These are phyloP conservation scores for Microcyclosporella mali DNA, from an alignment of 2,329 filamentous ascomycete species.

Conservation along the genomic window DNA sequence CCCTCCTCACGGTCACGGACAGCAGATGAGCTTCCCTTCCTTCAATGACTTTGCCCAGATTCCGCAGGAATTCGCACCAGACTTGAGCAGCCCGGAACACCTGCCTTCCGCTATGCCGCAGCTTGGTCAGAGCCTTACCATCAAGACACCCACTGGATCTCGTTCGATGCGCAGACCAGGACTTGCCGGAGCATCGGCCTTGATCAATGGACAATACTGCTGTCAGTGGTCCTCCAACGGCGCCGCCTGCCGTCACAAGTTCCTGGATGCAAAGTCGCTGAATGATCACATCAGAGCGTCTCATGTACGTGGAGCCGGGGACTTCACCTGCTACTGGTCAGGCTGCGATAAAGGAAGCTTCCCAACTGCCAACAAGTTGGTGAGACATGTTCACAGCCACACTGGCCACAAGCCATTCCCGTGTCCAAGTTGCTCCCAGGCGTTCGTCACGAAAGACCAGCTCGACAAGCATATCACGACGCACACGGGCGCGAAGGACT, in stretches of 20 bases:
- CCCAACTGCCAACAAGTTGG: conserved; percentile 45
- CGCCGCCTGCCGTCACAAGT: conserved; percentile 27
- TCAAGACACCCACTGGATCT: conserved; percentile 18
- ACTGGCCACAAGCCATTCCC: conserved; percentile 47
- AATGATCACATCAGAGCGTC: conserved; percentile 50
- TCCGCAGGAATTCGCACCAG: conserved; percentile 4
- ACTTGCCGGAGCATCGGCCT: conserved; percentile 22
- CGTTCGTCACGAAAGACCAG: conserved; percentile 61
- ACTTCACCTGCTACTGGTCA: conserved; percentile 40
- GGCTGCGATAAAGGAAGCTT: conserved; percentile 48
- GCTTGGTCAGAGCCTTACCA: conserved; percentile 7
- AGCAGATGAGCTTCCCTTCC: conserved; percentile 4
- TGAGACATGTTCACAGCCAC: conserved; percentile 60
- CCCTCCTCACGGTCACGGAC: conserved; percentile 2
- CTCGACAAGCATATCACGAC: conserved; percentile 61
- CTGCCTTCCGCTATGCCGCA: conserved; percentile 6
- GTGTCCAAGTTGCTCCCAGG: conserved; percentile 49
- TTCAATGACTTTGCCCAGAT: conserved; percentile 9
- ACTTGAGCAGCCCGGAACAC: conserved; percentile 1
- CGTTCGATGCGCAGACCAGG: conserved; percentile 19
- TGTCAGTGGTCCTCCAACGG: conserved; percentile 24
- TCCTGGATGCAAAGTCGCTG: conserved; percentile 44
- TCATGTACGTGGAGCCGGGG: conserved; percentile 39
- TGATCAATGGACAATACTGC: conserved; percentile 24
- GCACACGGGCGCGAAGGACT: conserved; percentile 61